These are phyloP conservation scores for Arthrobotrys musiformis DNA, from an alignment of 2,329 filamentous ascomycete species.

Conservation along the genomic window DNA sequence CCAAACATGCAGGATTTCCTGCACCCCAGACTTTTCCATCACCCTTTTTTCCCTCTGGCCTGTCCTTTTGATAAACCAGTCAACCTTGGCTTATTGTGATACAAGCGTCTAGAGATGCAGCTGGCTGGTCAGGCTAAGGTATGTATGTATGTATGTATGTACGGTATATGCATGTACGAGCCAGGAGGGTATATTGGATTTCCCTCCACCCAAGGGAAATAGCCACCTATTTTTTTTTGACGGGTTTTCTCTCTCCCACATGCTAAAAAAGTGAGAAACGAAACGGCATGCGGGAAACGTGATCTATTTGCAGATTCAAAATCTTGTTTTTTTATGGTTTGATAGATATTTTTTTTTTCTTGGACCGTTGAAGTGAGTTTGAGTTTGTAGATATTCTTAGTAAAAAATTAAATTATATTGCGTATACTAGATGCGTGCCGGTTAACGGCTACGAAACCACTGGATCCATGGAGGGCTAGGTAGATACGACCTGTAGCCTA, in stretches of 20 bases:
- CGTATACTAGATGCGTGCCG: too few relatives aligned
- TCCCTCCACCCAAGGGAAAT: neutral
- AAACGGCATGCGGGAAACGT: neutral
- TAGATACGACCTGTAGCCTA: too few relatives aligned
- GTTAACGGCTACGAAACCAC: too few relatives aligned
- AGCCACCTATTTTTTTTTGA: constrained; percentile 2
- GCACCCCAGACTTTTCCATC: constrained; percentile 48
- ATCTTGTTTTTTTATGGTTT: neutral
- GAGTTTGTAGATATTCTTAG: too few relatives aligned
- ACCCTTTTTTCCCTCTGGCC: neutral
- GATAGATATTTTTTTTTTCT: too few relatives aligned
- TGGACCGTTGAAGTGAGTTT: too few relatives aligned
- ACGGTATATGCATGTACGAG: too few relatives aligned
- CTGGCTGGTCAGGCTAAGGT: too few relatives aligned
- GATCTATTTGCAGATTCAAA: neutral
- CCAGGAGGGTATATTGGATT: constrained; percentile 16
- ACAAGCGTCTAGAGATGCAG: constrained; percentile 6
- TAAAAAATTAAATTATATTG: too few relatives aligned
- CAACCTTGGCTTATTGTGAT: constrained; percentile 52
- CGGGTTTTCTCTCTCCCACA: neutral
- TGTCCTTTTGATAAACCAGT: constrained; percentile 3
- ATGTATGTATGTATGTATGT: constrained; percentile 8
- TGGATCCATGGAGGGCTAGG: too few relatives aligned
- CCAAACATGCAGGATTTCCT: constrained; percentile 48
- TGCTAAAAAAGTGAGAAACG: neutral